A percentile compares a stretch with the other conserved stretches of the same genome.
phyloP scores from a whole-genome alignment of 75 land plant genomes.

The Gnetum montanum region DNA sequence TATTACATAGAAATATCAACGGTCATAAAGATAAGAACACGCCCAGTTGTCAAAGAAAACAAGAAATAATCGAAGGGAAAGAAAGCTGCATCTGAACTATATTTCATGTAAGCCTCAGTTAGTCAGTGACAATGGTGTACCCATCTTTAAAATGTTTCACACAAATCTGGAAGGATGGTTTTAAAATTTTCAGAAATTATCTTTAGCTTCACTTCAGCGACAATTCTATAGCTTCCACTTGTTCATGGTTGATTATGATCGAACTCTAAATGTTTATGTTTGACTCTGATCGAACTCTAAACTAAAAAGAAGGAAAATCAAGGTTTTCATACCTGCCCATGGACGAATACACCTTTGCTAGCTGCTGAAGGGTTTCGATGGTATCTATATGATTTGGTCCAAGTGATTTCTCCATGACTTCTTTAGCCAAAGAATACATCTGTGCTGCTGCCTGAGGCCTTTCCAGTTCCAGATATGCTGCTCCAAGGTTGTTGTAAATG shows the following conservation, averaged over 20 bases:
- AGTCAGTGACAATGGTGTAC: too few species aligned
- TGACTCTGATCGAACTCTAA: neutral
- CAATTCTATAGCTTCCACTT: neutral
- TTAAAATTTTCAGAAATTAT: neutral
- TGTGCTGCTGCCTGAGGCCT: slow-evolving; percentile 56
- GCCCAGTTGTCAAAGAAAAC: too few species aligned
- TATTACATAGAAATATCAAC: too few species aligned
- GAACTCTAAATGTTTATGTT: neutral
- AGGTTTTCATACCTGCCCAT: slow-evolving; percentile 42
- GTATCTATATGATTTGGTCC: slow-evolving; percentile 55
- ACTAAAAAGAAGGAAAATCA: neutral
- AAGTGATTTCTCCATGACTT: slow-evolving; percentile 49
- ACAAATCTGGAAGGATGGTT: neutral
- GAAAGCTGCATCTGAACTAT: too few species aligned
- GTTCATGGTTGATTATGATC: too few species aligned
- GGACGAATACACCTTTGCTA: slow-evolving; percentile 48
- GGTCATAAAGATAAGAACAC: too few species aligned
- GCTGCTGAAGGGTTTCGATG: slow-evolving; percentile 41
- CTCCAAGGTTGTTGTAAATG: slow-evolving; percentile 58
- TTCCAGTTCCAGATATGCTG: slow-evolving; percentile 50
- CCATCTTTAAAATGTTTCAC: neutral
- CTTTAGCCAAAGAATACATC: slow-evolving; percentile 54
- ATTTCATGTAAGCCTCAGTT: too few species aligned
- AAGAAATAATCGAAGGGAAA: too few species aligned
- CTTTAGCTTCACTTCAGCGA: neutral